A percentile compares a stretch with the other conserved stretches of the same genome.
Evolutionary conservation across 345 rosid species (phyloP).

Genomic region (Hevea brasiliensis): DNA sequence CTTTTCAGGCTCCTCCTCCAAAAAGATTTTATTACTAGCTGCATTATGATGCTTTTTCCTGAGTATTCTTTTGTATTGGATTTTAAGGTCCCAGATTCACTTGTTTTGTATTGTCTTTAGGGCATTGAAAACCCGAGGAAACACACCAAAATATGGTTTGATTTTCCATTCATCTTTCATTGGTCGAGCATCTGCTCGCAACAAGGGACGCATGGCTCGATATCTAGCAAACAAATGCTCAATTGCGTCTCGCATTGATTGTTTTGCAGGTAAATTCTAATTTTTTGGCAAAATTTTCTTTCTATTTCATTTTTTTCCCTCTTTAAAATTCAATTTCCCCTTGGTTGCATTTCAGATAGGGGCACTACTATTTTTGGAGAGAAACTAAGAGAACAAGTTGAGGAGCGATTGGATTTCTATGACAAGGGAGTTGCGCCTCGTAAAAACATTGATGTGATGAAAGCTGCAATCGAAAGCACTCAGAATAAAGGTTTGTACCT

Average conservation of each 20-base stretch:
- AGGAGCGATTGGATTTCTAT: constrained; percentile 83
- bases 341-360: constrained; percentile 42
- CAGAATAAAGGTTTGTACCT: constrained; percentile 48
- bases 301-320: not conserved
- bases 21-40: not conserved
- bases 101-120: constrained; percentile 34
- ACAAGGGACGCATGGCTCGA: constrained; percentile 98
- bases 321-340: not conserved
- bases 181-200: constrained; percentile 81
- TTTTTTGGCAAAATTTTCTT: not conserved
- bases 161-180: constrained; percentile 94
- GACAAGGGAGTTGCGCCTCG: constrained; percentile 97
- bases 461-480: constrained; percentile 56
- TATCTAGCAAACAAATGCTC: constrained; percentile 95
- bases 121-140: constrained; percentile 92
- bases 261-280: constrained; percentile 65
- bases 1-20: not conserved
- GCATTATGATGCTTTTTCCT: not conserved
- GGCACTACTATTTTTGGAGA: constrained; percentile 71
- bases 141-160: constrained; percentile 93
- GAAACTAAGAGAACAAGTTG: constrained; percentile 91
- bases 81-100: not conserved
- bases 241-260: constrained; percentile 88
- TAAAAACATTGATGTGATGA: constrained; percentile 95
- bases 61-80: not conserved